phyloP scores from a whole-genome alignment of 208 protist species.

The Trypanosoma conorhini region DNA sequence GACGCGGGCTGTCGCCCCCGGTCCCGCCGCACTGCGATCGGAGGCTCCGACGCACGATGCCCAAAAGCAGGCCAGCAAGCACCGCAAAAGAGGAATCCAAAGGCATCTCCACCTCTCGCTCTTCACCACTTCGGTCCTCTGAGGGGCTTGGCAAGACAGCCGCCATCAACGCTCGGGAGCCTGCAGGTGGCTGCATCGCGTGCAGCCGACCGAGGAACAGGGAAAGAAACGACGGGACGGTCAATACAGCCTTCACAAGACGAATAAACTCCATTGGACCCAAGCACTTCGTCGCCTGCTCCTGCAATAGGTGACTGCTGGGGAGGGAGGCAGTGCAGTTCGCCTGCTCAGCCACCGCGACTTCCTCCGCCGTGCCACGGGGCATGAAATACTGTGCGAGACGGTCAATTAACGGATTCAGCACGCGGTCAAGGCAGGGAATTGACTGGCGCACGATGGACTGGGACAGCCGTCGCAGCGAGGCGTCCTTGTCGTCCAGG shows the following conservation, averaged over 20 bases:
- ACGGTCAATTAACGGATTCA: conserved; percentile 16
- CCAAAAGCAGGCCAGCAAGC: conserved; percentile 9
- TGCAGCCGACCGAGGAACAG: neutral
- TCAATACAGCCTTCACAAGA: conserved; percentile 1
- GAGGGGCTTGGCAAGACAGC: neutral
- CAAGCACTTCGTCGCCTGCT: neutral
- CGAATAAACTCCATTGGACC: conserved; percentile 8
- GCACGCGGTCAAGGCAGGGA: conserved; percentile 10
- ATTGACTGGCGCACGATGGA: conserved; percentile 22
- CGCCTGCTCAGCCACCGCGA: neutral
- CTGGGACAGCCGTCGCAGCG: conserved; percentile 10
- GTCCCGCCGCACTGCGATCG: neutral
- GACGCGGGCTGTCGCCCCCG: neutral
- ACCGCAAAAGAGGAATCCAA: conserved; percentile 9
- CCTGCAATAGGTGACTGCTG: neutral
- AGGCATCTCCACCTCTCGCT: neutral
- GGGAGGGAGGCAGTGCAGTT: neutral
- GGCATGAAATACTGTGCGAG: conserved; percentile 3
- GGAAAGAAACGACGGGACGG: conserved; percentile 1
- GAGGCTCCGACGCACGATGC: conserved; percentile 4
- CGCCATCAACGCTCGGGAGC: neutral
- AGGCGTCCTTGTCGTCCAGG: neutral
- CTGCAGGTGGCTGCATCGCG: conserved; percentile 1
- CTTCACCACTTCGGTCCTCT: neutral
- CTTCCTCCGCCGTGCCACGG: neutral